Evolutionary conservation across 108 stramenopile genomes (phyloP).

Genomic region (Fragilaria radians): DNA sequence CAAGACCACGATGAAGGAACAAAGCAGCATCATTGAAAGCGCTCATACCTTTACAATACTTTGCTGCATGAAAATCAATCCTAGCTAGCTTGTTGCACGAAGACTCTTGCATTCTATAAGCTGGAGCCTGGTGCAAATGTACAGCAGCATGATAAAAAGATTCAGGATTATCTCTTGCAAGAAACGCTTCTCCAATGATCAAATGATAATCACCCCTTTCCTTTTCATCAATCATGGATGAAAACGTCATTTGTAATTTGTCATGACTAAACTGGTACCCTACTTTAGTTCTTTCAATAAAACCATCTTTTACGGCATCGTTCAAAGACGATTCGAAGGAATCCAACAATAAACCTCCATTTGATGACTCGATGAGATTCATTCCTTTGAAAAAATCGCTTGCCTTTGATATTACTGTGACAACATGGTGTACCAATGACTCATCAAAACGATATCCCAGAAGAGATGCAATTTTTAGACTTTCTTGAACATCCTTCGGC

Average conservation of each 20-base stretch:
- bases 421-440: background rate
- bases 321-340: background rate
- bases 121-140: background rate
- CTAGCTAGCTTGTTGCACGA: background rate
- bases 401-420: background rate
- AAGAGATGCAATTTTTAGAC: background rate
- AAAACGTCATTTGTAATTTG: background rate
- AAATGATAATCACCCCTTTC: background rate
- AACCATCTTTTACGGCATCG: background rate
- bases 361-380: background rate
- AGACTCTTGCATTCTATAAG: background rate
- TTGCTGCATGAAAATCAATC: background rate
- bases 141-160: background rate
- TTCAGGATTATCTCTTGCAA: background rate
- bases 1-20: background rate
- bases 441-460: background rate
- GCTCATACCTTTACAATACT: background rate
- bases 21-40: background rate
- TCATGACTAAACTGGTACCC: background rate
- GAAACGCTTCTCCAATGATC: background rate
- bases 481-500: background rate
- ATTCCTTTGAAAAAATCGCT: background rate
- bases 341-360: background rate
- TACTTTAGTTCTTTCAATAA: background rate
- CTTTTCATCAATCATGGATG: background rate